These are phyloP conservation scores for Eucalyptus paniculata DNA, from an alignment of 345 rosid genomes.

Conservation along the genomic window DNA sequence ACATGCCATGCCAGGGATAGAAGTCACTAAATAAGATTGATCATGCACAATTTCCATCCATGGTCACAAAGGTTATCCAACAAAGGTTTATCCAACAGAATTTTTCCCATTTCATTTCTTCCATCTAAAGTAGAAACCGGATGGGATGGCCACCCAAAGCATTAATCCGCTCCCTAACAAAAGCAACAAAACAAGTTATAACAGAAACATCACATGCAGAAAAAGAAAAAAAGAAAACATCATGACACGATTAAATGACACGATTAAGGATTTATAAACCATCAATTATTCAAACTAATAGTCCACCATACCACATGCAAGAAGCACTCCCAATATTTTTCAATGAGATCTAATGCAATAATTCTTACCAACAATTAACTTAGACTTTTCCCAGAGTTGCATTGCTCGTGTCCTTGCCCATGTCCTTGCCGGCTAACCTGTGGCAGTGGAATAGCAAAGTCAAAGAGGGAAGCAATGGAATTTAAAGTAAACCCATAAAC, in stretches of 20 bases:
- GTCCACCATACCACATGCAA: not conserved
- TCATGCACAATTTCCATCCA: not conserved
- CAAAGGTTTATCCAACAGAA: not conserved
- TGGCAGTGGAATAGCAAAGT: not conserved
- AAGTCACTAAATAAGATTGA: not conserved
- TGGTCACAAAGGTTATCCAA: not conserved
- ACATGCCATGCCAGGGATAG: not conserved
- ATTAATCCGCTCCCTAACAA: conserved; percentile 30
- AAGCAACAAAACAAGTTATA: not conserved
- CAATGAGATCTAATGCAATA: not conserved
- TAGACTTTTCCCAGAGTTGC: too few species aligned
- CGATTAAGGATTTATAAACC: not conserved
- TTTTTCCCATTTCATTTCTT: conserved; percentile 16
- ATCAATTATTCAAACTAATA: not conserved
- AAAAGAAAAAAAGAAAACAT: not conserved
- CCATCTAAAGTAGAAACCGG: conserved; percentile 46
- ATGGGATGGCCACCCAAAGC: conserved; percentile 58
- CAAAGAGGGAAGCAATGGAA: not conserved
- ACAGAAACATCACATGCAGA: not conserved
- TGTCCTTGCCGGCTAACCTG: too few species aligned
- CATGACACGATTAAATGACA: not conserved
- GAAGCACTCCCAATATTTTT: not conserved
- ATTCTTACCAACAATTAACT: too few species aligned
- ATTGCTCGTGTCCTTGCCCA: too few species aligned
- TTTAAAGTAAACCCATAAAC: not conserved